Evolutionary conservation across 1,284 basidiomycete species (phyloP).

Genomic region (Marasmius sp.): DNA sequence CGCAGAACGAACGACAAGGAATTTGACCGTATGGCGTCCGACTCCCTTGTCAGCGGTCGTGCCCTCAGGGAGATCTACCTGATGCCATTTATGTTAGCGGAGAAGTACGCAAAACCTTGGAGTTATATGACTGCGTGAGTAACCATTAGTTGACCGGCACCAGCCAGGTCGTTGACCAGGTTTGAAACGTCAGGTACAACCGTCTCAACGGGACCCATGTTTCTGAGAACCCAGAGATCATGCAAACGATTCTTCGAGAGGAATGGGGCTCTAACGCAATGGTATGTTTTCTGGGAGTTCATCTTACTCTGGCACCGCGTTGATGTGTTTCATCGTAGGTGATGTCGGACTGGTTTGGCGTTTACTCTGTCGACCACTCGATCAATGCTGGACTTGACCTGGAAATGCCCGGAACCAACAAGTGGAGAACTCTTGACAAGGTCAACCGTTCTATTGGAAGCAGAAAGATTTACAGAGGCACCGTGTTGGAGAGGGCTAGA

Average conservation of each 20-base stretch:
- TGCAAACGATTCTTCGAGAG: slow-evolving; percentile 66
- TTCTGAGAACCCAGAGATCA: slow-evolving; percentile 63
- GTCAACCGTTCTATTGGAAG: slow-evolving; percentile 62
- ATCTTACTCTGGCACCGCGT: slow-evolving; percentile 33
- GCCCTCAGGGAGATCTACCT: slow-evolving; percentile 83
- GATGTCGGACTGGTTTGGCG: slow-evolving; percentile 48
- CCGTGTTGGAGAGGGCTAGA: slow-evolving; percentile 66
- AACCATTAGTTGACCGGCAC: not conserved
- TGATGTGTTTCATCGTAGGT: not conserved
- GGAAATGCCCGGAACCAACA: slow-evolving; percentile 76
- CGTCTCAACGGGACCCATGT: slow-evolving; percentile 72
- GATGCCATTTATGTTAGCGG: slow-evolving; percentile 81
- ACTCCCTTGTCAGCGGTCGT: slow-evolving; percentile 62
- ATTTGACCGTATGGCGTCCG: slow-evolving; percentile 63
- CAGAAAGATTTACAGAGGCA: slow-evolving; percentile 63
- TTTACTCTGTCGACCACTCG: slow-evolving; percentile 63
- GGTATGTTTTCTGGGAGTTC: slow-evolving; percentile 26
- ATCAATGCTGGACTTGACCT: slow-evolving; percentile 79
- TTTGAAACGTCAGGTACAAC: slow-evolving; percentile 50
- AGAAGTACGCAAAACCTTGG: slow-evolving; percentile 71
- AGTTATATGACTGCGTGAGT: slow-evolving; percentile 71
- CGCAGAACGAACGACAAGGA: slow-evolving; percentile 70
- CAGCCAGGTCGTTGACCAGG: not conserved
- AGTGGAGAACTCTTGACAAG: slow-evolving; percentile 66
- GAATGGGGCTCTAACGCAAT: slow-evolving; percentile 77